Evolutionary conservation across 257 asterid genomes (phyloP).

Genomic region (Salvia rosmarinus): DNA sequence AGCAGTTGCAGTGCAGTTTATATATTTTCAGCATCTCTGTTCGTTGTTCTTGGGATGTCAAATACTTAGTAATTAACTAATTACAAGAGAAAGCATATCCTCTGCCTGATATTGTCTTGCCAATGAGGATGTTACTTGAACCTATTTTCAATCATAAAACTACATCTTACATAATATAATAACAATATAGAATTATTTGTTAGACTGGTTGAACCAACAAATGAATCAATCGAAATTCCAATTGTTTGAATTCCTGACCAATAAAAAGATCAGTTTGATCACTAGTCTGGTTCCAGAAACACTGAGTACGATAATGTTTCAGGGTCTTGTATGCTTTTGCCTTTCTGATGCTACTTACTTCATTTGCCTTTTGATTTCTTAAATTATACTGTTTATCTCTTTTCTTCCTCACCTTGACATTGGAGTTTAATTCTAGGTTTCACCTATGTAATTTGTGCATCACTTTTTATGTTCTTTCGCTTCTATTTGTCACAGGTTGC

Average conservation of each 20-base stretch:
- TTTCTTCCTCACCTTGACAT: slow-evolving; percentile 19
- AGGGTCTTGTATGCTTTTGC: slow-evolving; percentile 17
- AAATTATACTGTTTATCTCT: slow-evolving; percentile 11
- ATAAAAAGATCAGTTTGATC: not conserved
- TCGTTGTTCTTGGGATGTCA: slow-evolving; percentile 2
- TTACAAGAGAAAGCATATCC: slow-evolving; percentile 9
- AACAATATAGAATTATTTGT: not conserved
- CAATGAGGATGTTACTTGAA: slow-evolving; percentile 1
- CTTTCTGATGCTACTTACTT: slow-evolving; percentile 1
- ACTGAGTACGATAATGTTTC: slow-evolving; percentile 1
- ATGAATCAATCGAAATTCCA: not conserved
- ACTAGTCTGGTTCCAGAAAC: not conserved
- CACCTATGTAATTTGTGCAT: slow-evolving; percentile 8
- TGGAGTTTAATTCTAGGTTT: slow-evolving; percentile 29
- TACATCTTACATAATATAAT: not conserved
- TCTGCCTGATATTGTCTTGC: slow-evolving; percentile 6
- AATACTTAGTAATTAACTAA: not conserved
- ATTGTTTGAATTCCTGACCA: not conserved
- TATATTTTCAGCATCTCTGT: slow-evolving; percentile 2
- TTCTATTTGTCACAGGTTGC: slow-evolving; percentile 66
- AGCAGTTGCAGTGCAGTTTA: not conserved
- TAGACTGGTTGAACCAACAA: not conserved
- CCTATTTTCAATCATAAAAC: not conserved
- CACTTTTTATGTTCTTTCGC: slow-evolving; percentile 6
- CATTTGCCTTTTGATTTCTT: not conserved